These are phyloP conservation scores for Erodium texanum DNA, from an alignment of 441 rosid genomes.

Conservation along the genomic window DNA sequence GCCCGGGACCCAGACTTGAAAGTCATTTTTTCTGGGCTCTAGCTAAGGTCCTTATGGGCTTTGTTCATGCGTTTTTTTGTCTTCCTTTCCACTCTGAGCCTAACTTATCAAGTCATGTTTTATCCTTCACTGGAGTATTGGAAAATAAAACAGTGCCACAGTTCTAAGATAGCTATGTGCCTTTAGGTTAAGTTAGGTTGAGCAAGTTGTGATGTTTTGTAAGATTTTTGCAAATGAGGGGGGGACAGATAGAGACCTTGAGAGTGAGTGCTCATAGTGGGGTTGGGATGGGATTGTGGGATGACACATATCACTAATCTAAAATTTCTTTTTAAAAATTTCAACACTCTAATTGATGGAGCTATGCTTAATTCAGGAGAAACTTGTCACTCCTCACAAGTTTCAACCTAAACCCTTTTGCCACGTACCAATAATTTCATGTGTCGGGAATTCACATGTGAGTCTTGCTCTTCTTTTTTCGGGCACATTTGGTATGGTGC, in stretches of 20 bases:
- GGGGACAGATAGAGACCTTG: not conserved
- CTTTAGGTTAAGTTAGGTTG: not conserved
- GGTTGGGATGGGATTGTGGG: not conserved
- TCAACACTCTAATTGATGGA: not conserved
- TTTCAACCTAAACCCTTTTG: not conserved
- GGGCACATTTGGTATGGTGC: no score
- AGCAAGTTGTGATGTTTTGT: not conserved
- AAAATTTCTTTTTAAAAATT: not conserved
- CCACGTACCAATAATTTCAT: no score
- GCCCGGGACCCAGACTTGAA: no score
- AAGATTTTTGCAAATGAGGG: not conserved
- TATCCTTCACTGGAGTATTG: not conserved
- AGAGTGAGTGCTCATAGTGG: constrained; percentile 2
- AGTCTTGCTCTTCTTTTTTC: no score
- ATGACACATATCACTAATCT: not conserved
- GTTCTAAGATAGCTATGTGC: not conserved
- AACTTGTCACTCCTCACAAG: not conserved
- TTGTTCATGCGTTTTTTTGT: no score
- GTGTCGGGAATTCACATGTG: no score
- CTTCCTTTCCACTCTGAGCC: no score
- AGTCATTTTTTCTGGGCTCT: no score
- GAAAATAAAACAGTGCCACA: not conserved
- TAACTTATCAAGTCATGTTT: no score
- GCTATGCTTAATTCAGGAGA: not conserved
- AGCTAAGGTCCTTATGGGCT: no score